phyloP scores from a whole-genome alignment of 352 stramenopile genomes.

The Phytophthora pseudosyringae region DNA sequence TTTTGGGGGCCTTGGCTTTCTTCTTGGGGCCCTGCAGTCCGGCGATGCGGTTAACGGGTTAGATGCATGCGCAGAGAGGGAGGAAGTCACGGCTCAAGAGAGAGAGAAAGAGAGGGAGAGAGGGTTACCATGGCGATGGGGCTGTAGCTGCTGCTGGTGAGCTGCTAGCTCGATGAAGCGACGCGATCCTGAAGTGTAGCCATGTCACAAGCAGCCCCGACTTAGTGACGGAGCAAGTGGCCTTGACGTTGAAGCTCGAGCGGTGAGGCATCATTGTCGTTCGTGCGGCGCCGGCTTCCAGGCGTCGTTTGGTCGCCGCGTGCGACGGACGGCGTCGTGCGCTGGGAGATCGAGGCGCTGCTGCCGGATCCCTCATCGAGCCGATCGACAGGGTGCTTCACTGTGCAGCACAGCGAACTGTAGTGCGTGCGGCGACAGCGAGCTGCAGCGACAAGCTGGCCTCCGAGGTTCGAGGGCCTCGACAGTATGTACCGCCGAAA shows the following conservation, averaged over 20 bases:
- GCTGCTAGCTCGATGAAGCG: constrained; percentile 18
- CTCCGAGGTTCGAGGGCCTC: no score
- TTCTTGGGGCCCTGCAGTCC: constrained; percentile 70
- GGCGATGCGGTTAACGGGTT: not conserved
- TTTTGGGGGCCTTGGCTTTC: constrained; percentile 80
- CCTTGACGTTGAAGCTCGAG: constrained; percentile 20
- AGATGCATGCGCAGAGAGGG: not conserved
- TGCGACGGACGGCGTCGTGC: constrained; percentile 23
- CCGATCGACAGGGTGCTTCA: no score
- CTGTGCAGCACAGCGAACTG: no score
- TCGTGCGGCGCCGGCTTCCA: constrained; percentile 16
- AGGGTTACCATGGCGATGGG: constrained; percentile 18
- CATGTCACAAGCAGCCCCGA: constrained; percentile 15
- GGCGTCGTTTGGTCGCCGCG: constrained; percentile 21
- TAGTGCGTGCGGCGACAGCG: no score
- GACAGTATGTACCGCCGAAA: constrained; percentile 8
- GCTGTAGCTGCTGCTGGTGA: not conserved
- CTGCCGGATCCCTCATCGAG: no score
- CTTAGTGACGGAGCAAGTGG: constrained; percentile 28
- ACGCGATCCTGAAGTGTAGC: constrained; percentile 31
- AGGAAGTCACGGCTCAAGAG: not conserved
- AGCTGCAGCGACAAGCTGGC: not conserved
- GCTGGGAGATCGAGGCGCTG: constrained; percentile 7
- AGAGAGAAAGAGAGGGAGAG: no score
- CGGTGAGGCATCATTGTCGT: constrained; percentile 20